Percentiles rank a stretch among this genome's conserved stretches.
Evolutionary conservation across 345 rosid genomes (phyloP).

Genomic region (Anacardium occidentale): DNA sequence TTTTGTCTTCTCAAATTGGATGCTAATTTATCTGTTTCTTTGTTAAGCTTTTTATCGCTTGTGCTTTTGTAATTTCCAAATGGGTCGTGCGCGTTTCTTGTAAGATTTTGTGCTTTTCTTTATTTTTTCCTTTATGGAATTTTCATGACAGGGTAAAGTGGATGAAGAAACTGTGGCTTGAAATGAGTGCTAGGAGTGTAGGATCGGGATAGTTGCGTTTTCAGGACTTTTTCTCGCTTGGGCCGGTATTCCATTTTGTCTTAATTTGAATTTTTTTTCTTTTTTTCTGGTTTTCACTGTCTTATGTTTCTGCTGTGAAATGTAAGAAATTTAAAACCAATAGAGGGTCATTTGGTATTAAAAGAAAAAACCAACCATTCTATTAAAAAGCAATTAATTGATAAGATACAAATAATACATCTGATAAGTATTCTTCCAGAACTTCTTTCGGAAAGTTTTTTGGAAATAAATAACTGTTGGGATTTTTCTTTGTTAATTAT

Average conservation of each 20-base stretch:
- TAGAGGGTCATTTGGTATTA: too few relatives aligned
- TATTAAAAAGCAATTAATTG: too few relatives aligned
- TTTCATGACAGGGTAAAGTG: conserved; percentile 6
- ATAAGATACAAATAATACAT: too few relatives aligned
- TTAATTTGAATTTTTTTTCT: background rate
- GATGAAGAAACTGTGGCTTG: conserved; percentile 3
- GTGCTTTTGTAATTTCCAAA: background rate
- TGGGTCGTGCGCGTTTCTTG: background rate
- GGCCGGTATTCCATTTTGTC: background rate
- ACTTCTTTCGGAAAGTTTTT: background rate
- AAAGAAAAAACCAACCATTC: too few relatives aligned
- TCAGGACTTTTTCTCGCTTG: conserved; percentile 2
- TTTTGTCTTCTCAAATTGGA: too few relatives aligned
- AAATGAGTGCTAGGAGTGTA: conserved; percentile 8
- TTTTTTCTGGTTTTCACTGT: background rate
- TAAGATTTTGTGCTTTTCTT: background rate
- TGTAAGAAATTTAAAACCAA: too few relatives aligned
- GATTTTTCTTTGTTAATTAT: too few relatives aligned
- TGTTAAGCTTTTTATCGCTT: background rate
- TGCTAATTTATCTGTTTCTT: background rate
- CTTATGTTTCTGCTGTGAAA: background rate
- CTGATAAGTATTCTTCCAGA: background rate
- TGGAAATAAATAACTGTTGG: too few relatives aligned
- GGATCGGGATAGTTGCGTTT: conserved; percentile 19
- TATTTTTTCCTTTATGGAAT: background rate